These are phyloP conservation scores for Pythium vanterpoolii DNA, from an alignment of 352 stramenopile genomes.

Conservation along the genomic window DNA sequence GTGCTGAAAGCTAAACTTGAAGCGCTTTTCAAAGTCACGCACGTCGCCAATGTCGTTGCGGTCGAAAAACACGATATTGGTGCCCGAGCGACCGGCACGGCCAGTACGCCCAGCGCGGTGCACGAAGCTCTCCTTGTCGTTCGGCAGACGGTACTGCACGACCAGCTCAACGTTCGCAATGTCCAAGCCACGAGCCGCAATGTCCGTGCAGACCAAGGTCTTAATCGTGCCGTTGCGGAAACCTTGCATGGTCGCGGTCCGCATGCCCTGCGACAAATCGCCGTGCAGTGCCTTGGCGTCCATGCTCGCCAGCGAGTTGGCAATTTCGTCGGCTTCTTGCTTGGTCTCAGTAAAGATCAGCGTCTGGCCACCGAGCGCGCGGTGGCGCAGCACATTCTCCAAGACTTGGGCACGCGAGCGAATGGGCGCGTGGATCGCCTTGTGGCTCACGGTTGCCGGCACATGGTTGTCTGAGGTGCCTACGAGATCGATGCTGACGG, in stretches of 20 bases:
- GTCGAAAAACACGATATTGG: conserved; percentile 88
- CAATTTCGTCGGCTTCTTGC: conserved; percentile 93
- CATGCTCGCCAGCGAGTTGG: conserved; percentile 72
- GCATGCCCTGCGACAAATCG: conserved; percentile 76
- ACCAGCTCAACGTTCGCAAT: conserved; percentile 90
- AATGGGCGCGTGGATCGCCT: conserved; percentile 89
- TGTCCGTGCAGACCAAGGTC: conserved; percentile 90
- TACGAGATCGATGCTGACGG: conserved; percentile 94
- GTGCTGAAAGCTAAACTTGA: conserved; percentile 73
- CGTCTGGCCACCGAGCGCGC: conserved; percentile 65
- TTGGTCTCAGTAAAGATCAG: conserved; percentile 99
- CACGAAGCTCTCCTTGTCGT: conserved; percentile 94
- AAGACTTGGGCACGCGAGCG: conserved; percentile 61
- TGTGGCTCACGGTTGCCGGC: conserved; percentile 87
- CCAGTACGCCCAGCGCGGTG: conserved; percentile 91
- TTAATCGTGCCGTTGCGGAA: conserved; percentile 94
- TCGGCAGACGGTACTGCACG: conserved; percentile 92
- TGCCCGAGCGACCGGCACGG: conserved; percentile 75
- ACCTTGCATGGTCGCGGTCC: conserved; percentile 95
- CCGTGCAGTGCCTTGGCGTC: conserved; percentile 65
- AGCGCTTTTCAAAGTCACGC: conserved; percentile 70
- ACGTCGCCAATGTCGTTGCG: conserved; percentile 61
- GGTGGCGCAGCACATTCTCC: conserved; percentile 64
- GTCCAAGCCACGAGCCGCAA: conserved; percentile 87
- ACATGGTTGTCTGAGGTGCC: conserved; percentile 83